phyloP scores from a whole-genome alignment of 1,284 basidiomycete species.

The Tetrapyrgos nigripes region DNA sequence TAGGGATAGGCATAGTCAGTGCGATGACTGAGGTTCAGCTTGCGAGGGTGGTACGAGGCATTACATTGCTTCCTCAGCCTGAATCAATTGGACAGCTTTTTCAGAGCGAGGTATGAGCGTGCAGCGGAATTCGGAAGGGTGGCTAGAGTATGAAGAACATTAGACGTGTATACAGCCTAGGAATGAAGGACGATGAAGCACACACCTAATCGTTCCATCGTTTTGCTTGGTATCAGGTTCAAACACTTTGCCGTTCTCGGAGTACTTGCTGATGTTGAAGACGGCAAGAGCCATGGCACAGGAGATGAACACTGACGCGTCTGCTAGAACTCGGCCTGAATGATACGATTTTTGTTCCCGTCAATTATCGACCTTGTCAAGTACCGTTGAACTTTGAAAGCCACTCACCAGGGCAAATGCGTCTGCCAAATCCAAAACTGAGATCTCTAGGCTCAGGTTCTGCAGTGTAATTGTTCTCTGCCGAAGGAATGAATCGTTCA shows the following conservation, averaged over 20 bases:
- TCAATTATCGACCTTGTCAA: constrained; percentile 15
- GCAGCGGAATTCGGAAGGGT: constrained; percentile 22
- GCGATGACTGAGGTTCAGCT: too few species aligned
- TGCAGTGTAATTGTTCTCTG: constrained; percentile 21
- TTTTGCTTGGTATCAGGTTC: constrained; percentile 19
- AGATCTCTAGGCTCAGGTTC: constrained; percentile 26
- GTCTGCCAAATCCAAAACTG: constrained; percentile 38
- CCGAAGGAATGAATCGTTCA: constrained; percentile 30
- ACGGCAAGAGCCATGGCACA: constrained; percentile 37
- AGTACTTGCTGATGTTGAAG: constrained; percentile 35
- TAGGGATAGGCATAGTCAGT: too few species aligned
- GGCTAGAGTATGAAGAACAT: constrained; percentile 10
- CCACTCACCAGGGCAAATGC: constrained; percentile 29
- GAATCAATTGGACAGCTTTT: neutral
- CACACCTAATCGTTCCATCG: constrained; percentile 24
- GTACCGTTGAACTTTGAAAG: constrained; percentile 9
- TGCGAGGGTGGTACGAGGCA: too few species aligned
- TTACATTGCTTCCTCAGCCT: neutral
- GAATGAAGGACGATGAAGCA: neutral
- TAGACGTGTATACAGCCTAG: neutral
- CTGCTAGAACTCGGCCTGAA: constrained; percentile 32
- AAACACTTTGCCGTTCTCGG: constrained; percentile 25
- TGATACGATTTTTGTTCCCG: neutral
- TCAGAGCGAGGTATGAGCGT: constrained; percentile 19
- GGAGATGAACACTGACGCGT: constrained; percentile 36